Evolutionary conservation across 805 yeast genomes (phyloP).

Genomic region (Hemisphaericaspora nanyangensis): DNA sequence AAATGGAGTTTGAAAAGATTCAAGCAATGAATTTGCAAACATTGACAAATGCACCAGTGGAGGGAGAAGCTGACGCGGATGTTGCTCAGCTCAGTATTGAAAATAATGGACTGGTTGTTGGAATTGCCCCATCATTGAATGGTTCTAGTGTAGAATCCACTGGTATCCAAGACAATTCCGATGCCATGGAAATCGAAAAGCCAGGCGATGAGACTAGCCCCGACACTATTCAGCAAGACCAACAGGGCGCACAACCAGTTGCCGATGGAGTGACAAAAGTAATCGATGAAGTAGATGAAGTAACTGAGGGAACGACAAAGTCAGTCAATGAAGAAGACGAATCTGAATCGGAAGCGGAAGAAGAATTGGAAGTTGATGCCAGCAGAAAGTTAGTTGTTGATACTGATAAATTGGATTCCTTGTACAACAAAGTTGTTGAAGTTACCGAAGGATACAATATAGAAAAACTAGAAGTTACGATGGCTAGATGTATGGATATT

Average conservation of each 20-base stretch:
- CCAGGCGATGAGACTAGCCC: too few species aligned
- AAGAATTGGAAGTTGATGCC: slow-evolving; percentile 44
- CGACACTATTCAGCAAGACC: neutral
- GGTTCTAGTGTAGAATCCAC: too few species aligned
- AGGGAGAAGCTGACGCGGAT: neutral
- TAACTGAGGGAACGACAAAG: slow-evolving; percentile 1
- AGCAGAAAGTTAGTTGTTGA: slow-evolving; percentile 31
- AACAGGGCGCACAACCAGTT: neutral
- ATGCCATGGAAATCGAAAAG: too few species aligned
- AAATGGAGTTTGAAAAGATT: slow-evolving; percentile 18
- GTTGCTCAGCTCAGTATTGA: too few species aligned
- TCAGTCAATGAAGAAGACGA: slow-evolving; percentile 5
- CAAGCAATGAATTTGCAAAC: neutral
- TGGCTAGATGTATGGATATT: slow-evolving; percentile 65
- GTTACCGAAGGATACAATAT: slow-evolving; percentile 32
- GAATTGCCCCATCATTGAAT: neutral
- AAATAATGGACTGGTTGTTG: too few species aligned
- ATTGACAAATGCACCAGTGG: slow-evolving; percentile 1
- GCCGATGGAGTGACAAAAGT: neutral
- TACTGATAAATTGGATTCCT: slow-evolving; percentile 14
- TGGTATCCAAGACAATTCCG: too few species aligned
- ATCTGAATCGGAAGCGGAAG: slow-evolving; percentile 35
- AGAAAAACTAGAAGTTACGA: slow-evolving; percentile 38
- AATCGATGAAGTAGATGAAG: neutral
- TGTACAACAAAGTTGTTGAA: slow-evolving; percentile 21